Base-by-base conservation (phyloP, 306 rosid genomes). In the Hippophae gyantsensis region DNA sequence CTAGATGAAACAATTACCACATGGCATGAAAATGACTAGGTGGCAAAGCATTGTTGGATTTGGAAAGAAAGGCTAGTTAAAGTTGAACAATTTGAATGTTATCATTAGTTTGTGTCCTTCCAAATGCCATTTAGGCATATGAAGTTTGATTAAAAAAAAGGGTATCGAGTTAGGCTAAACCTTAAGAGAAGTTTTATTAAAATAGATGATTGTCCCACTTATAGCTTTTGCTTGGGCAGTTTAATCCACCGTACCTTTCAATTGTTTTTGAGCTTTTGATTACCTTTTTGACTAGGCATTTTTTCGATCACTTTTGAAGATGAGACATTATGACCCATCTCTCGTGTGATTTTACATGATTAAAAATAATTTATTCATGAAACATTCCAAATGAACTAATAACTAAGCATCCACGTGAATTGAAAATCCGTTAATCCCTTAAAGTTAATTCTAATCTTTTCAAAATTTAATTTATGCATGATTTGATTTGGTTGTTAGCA, bases 101-200 rank as follows among this genome's bases (percentile, higher is more conserved):
- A 85, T 85, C 78, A 52, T 64, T 32, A 32, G 5, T 32, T 52
- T 76, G 69, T 78, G 92, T 57, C 76, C 69, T 85, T 83, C 86
- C 92, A 92, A 71, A 87, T 78, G 95, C 65, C 68, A 60, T 65
- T 64, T 81, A 76, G 74, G 72, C 92, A 81, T 66, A 75, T 70
- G 74, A 65, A 70, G 69, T 54, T 68, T 63, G 38, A 32, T 32
- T 0, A 32, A 32, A 32, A 32, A 4, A 79, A 72, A 44, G 61
- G 68, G 60, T 9, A 27, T 58, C 56, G 32, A 53, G 58, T 49
- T 11, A 57, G 61, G 18, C 14, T 57, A 69, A 69, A 63, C 5
- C 27, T 62, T 54, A 47, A 68, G 27, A 63, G 64, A 75, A 69
- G 67, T 76, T 64, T 47, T 65, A 69, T 66, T 64, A 68, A 68